phyloP scores from a whole-genome alignment of 169 alveolate species.

The Sarcocystis neurona region DNA sequence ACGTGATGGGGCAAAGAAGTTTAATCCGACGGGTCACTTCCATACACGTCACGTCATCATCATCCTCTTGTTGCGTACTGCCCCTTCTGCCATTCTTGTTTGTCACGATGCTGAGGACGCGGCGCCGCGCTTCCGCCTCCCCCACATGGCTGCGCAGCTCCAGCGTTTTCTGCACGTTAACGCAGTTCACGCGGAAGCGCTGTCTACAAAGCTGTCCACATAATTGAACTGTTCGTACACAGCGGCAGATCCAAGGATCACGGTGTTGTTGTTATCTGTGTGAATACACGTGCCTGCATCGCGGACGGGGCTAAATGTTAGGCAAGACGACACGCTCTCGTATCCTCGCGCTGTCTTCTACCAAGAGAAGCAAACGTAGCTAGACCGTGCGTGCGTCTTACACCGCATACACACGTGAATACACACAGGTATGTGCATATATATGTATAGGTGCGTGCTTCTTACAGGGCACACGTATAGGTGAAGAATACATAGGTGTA shows the following conservation, averaged over 20 bases:
- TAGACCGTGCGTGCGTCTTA: no score
- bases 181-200: no score
- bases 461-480: no score
- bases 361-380: no score
- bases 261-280: no score
- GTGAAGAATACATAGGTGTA: no score
- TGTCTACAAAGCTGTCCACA: neutral
- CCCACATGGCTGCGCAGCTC: neutral
- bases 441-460: neutral
- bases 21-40: conserved; percentile 77
- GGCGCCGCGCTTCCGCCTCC: conserved; percentile 30
- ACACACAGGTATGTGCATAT: neutral
- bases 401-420: neutral
- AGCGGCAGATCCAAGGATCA: no score
- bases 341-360: no score
- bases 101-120: conserved; percentile 40
- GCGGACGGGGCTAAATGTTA: no score
- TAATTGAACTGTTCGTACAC: neutral
- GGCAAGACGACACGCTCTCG: no score
- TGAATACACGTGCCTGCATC: no score
- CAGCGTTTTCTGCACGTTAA: conserved; percentile 1
- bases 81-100: conserved; percentile 31
- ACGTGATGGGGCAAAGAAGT: conserved; percentile 81
- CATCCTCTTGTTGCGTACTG: conserved; percentile 71
- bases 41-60: conserved; percentile 84